These are phyloP conservation scores for Stachybotrys chartarum DNA, from an alignment of 2,329 filamentous ascomycete species.

Conservation along the genomic window DNA sequence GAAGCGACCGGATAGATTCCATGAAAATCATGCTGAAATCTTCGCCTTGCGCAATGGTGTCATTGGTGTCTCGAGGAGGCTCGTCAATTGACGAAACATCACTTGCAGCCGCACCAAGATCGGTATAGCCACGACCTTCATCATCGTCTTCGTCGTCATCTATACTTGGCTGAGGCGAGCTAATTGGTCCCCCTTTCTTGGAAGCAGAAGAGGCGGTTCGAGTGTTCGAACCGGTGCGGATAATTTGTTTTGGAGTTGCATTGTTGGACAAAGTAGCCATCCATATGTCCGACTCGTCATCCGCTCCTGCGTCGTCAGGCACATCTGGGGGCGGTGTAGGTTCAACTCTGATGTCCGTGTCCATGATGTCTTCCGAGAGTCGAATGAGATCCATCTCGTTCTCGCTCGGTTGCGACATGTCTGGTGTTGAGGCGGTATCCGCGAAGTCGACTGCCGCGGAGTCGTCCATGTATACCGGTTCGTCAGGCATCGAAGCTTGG, in stretches of 20 bases:
- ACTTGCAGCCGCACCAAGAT: conserved; percentile 20
- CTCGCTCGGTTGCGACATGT: conserved; percentile 12
- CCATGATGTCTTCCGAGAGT: conserved; percentile 16
- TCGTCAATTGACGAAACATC: conserved; percentile 26
- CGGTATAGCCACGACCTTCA: conserved; percentile 18
- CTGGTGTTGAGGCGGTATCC: background rate
- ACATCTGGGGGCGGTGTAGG: background rate
- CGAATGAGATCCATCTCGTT: conserved; percentile 21
- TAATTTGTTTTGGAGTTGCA: conserved; percentile 15
- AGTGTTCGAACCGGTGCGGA: background rate
- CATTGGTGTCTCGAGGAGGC: conserved; percentile 18
- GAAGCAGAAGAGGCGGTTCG: background rate
- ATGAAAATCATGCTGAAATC: conserved; percentile 55
- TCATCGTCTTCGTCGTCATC: conserved; percentile 6
- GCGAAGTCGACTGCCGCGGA: conserved; percentile 6
- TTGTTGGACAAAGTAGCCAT: conserved; percentile 33
- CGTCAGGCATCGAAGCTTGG: conserved; percentile 16
- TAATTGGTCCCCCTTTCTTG: background rate
- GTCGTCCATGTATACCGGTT: conserved; percentile 16
- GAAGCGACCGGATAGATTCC: conserved; percentile 45
- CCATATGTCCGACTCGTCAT: conserved; percentile 37
- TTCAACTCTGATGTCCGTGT: background rate
- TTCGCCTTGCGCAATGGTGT: conserved; percentile 42
- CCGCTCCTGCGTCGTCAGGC: conserved; percentile 11
- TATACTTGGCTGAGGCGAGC: background rate